These are phyloP conservation scores for Tolypocladium ovalisporum DNA, from an alignment of 2,329 filamentous ascomycete genomes.

Conservation along the genomic window DNA sequence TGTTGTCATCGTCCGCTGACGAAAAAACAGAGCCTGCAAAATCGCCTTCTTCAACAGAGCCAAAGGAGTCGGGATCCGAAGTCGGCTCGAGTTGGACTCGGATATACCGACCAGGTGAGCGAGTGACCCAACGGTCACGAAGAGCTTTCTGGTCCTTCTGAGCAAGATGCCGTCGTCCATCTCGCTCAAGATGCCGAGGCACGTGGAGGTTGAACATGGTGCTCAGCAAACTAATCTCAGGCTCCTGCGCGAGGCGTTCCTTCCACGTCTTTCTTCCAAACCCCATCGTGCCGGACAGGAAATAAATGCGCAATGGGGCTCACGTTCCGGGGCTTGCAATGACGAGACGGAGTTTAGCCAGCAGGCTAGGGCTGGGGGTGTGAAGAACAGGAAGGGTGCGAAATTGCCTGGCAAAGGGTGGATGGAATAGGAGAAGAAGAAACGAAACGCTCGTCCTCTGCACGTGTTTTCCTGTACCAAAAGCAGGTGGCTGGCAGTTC, in stretches of 20 bases:
- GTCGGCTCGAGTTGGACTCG: not conserved
- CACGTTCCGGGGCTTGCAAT: too few species aligned
- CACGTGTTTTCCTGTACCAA: not conserved
- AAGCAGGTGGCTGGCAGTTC: not conserved
- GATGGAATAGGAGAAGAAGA: not conserved
- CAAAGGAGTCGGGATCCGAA: not conserved
- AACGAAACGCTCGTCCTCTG: not conserved
- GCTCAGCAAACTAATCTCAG: constrained; percentile 7
- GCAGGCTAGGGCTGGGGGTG: not conserved
- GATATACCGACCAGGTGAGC: not conserved
- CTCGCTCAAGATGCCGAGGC: constrained; percentile 5
- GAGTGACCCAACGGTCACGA: not conserved
- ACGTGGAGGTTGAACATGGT: constrained; percentile 10
- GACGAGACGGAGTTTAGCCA: not conserved
- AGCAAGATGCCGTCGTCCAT: not conserved
- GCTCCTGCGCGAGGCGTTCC: constrained; percentile 1
- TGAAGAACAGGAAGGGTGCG: not conserved
- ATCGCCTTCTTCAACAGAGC: not conserved
- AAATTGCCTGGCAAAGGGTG: not conserved
- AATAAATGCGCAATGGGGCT: not conserved
- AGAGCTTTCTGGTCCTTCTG: not conserved
- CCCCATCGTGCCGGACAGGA: constrained; percentile 4
- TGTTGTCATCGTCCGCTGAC: not conserved
- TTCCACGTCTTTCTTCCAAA: constrained; percentile 4
- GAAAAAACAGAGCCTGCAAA: not conserved